Percentiles rank a stretch among this genome's conserved stretches.
Evolutionary conservation across 169 alveolate species (phyloP).

Genomic region (Theileria equi): DNA sequence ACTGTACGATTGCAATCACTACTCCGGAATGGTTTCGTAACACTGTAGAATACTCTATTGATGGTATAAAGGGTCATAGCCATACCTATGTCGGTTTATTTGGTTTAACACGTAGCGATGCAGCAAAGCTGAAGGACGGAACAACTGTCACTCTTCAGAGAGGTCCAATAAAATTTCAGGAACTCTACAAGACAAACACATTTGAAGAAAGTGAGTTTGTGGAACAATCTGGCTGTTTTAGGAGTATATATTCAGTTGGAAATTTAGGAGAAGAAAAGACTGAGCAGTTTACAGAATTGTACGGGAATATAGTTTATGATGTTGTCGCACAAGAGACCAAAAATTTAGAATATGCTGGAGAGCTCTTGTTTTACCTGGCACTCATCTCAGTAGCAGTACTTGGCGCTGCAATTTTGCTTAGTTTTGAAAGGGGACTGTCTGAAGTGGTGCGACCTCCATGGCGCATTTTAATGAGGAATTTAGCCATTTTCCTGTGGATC

Average conservation of each 20-base stretch:
- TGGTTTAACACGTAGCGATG: slow-evolving; percentile 16
- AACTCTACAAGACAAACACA: neutral
- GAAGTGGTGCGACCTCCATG: neutral
- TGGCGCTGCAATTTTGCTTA: neutral
- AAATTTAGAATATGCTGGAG: slow-evolving; percentile 10
- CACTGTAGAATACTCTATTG: neutral
- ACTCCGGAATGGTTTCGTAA: slow-evolving; percentile 15
- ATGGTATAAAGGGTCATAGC: slow-evolving; percentile 16
- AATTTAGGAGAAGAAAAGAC: slow-evolving; percentile 9
- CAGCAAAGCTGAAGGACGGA: slow-evolving; percentile 25
- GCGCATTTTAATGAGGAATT: neutral
- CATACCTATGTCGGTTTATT: slow-evolving; percentile 5
- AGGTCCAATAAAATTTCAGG: neutral
- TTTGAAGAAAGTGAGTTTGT: slow-evolving; percentile 6
- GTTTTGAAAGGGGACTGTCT: neutral
- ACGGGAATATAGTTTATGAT: slow-evolving; percentile 52
- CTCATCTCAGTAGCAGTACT: slow-evolving; percentile 6
- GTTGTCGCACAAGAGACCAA: slow-evolving; percentile 12
- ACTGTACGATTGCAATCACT: neutral
- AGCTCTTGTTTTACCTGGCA: neutral
- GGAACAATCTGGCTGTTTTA: slow-evolving; percentile 32
- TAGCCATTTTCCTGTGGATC: slow-evolving; percentile 15
- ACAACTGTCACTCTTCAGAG: slow-evolving; percentile 16
- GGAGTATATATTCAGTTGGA: slow-evolving; percentile 15
- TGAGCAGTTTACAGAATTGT: neutral